Evolutionary conservation across 768 basidiomycete species (phyloP).

Genomic region (Hericium alpestre): DNA sequence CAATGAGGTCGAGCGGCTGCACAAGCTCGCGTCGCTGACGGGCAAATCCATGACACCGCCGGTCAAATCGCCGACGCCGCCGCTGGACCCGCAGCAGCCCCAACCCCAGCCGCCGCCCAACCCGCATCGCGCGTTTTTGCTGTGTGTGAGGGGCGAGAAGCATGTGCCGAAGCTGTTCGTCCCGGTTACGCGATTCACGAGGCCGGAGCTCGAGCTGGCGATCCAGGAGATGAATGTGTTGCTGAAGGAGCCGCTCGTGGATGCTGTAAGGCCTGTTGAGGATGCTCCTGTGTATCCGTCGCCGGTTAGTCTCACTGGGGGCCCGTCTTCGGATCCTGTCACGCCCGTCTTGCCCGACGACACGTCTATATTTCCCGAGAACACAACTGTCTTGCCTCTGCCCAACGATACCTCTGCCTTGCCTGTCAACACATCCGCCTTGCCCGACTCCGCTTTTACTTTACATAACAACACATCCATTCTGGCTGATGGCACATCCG

Average conservation of each 20-base stretch:
- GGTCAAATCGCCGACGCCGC: too few species aligned
- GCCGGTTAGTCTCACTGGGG: too few species aligned
- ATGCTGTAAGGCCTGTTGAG: not conserved
- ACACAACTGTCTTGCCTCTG: too few species aligned
- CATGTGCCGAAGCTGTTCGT: conserved; percentile 60
- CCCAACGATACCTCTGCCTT: too few species aligned
- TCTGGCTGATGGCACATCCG: too few species aligned
- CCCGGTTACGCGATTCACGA: conserved; percentile 69
- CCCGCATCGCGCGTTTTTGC: conserved; percentile 39
- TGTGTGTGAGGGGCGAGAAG: conserved; percentile 60
- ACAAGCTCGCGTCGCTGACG: conserved; percentile 39
- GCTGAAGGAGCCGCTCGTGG: conserved; percentile 14
- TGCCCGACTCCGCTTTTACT: too few species aligned
- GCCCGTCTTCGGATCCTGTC: too few species aligned
- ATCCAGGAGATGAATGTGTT: conserved; percentile 62
- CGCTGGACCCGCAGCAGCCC: conserved; percentile 28
- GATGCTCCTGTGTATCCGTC: too few species aligned
- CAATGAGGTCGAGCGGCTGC: conserved; percentile 53
- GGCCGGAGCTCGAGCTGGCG: conserved; percentile 51
- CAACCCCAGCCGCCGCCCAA: conserved; percentile 56
- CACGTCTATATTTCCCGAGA: too few species aligned
- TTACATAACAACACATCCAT: too few species aligned
- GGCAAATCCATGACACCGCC: conserved; percentile 36
- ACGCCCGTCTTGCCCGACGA: too few species aligned
- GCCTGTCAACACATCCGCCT: too few species aligned